Conservation (phyloP, 441 rosid species). For the Omphalea diandra region DNA sequence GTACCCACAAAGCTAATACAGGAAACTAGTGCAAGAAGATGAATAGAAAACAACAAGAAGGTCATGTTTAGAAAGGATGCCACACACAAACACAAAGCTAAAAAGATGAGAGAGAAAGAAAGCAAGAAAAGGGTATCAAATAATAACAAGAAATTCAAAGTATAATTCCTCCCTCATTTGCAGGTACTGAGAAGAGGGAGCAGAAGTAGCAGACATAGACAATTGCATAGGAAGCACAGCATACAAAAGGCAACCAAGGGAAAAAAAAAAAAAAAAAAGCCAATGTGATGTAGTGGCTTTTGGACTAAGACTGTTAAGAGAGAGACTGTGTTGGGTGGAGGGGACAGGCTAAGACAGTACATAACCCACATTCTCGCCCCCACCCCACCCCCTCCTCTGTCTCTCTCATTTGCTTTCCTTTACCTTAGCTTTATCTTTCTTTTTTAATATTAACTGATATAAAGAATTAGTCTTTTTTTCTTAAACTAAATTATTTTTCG, state of each 20-base stretch:
- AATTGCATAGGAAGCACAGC: conserved; percentile 50
- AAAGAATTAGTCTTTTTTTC: neutral
- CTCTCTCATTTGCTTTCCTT: conserved; percentile 10
- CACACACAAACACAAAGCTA: conserved; percentile 18
- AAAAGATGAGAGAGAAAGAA: conserved; percentile 12
- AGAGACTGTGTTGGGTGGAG: conserved; percentile 54
- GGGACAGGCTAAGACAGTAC: conserved; percentile 79
- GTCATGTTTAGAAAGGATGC: conserved; percentile 27
- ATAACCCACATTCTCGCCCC: conserved; percentile 48
- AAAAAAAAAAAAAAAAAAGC: no score
- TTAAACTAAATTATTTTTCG: neutral
- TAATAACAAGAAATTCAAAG: conserved; percentile 76
- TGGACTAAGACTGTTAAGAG: conserved; percentile 28
- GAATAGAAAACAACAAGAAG: conserved; percentile 37
- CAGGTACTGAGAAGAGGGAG: conserved; percentile 72
- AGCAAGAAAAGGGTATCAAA: conserved; percentile 41
- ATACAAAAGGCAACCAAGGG: conserved; percentile 43
- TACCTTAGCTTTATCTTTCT: no score
- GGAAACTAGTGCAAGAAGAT: conserved; percentile 30
- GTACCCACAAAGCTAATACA: conserved; percentile 30
- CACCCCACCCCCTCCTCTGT: neutral
- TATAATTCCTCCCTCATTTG: conserved; percentile 75
- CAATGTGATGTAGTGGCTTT: conserved; percentile 47
- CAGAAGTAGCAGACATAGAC: conserved; percentile 63
- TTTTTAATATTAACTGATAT: neutral